These are phyloP conservation scores for Neonectria punicea DNA, from an alignment of 2,329 filamentous ascomycete genomes.

Conservation along the genomic window DNA sequence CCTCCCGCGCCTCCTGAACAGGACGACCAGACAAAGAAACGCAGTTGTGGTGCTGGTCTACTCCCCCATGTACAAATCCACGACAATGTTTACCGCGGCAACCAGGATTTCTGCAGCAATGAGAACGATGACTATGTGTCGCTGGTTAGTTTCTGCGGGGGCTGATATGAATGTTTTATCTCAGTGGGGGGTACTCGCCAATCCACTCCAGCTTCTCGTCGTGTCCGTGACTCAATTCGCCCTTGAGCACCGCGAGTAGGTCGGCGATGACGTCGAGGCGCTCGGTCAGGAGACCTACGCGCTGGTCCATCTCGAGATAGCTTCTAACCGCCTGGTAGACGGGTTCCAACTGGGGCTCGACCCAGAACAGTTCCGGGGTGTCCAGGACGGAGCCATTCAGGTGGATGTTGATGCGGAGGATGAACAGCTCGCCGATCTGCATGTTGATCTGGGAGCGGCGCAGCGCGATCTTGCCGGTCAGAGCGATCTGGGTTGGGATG, in stretches of 20 bases:
- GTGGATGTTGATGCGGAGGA: constrained; percentile 97
- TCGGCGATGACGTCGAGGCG: constrained; percentile 89
- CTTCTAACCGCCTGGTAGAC: constrained; percentile 95
- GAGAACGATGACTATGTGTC: constrained; percentile 81
- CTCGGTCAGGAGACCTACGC: constrained; percentile 89
- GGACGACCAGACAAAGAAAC: background rate
- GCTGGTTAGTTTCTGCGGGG: constrained; percentile 23
- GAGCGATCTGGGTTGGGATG: constrained; percentile 90
- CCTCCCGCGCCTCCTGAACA: background rate
- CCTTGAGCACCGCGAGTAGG: constrained; percentile 90
- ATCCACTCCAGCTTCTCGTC: constrained; percentile 92
- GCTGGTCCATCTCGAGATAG: constrained; percentile 98
- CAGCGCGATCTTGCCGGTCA: constrained; percentile 91
- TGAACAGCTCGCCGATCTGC: constrained; percentile 99
- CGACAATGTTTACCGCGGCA: constrained; percentile 92
- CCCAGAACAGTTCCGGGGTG: constrained; percentile 98
- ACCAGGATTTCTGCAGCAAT: constrained; percentile 97
- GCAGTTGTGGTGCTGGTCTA: constrained; percentile 32
- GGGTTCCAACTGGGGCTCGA: constrained; percentile 94
- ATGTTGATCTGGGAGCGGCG: constrained; percentile 95
- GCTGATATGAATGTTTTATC: background rate
- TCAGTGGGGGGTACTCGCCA: constrained; percentile 66
- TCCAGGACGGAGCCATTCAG: constrained; percentile 96
- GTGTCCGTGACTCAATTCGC: constrained; percentile 93
- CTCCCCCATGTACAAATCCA: constrained; percentile 79